Percentiles rank a stretch among this genome's conserved stretches.
Evolutionary conservation across 345 rosid species (phyloP).

Genomic region (Populus simonii): DNA sequence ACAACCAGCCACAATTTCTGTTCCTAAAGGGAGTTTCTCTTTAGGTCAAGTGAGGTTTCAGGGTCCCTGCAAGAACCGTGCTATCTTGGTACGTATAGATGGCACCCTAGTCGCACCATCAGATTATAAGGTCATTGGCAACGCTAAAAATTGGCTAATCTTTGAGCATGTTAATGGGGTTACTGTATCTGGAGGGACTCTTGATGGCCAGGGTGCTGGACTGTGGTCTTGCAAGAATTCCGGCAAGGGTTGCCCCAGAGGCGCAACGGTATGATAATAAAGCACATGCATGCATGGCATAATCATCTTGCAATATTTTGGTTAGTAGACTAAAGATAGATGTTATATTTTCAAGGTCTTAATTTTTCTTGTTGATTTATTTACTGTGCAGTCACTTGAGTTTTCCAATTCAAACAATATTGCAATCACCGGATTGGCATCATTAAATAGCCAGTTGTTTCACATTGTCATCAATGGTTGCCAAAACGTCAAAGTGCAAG

Average conservation of each 20-base stretch:
- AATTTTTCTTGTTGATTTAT: no score
- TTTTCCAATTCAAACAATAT: slow-evolving; percentile 56
- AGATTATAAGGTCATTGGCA: slow-evolving; percentile 41
- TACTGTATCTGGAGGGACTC: slow-evolving; percentile 41
- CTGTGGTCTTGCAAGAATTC: slow-evolving; percentile 58
- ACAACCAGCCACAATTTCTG: slow-evolving; percentile 44
- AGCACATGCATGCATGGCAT: no score
- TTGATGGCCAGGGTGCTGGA: slow-evolving; percentile 53
- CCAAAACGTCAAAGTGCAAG: slow-evolving; percentile 48
- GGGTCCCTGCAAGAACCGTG: slow-evolving; percentile 57
- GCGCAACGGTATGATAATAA: slow-evolving; percentile 47
- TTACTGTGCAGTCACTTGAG: slow-evolving; percentile 42
- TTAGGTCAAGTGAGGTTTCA: slow-evolving; percentile 36
- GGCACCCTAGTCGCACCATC: slow-evolving; percentile 61
- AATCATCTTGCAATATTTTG: no score
- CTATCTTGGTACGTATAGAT: slow-evolving; percentile 32
- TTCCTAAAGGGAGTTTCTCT: slow-evolving; percentile 51
- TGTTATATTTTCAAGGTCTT: no score
- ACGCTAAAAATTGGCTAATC: slow-evolving; percentile 50
- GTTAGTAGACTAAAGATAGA: background rate
- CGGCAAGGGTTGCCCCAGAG: slow-evolving; percentile 50
- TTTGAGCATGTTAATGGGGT: slow-evolving; percentile 46
- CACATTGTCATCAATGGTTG: slow-evolving; percentile 55
- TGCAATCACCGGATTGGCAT: slow-evolving; percentile 46
- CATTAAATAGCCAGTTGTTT: slow-evolving; percentile 62